A percentile compares a stretch with the other conserved stretches of the same genome.
Conservation (phyloP, 441 rosid species). For the Mallotus japonicus region DNA sequence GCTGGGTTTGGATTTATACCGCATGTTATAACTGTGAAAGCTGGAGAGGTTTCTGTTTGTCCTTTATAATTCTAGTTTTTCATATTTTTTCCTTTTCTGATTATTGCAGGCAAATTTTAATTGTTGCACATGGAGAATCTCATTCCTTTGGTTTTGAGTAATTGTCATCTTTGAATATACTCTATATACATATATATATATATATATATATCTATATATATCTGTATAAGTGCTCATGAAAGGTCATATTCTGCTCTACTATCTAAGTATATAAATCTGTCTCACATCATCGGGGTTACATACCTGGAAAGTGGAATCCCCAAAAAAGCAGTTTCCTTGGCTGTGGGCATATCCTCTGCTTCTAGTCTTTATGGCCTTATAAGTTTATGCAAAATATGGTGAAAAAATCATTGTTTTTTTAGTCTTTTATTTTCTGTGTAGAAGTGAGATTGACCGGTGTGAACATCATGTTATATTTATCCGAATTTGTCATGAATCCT, state of each 20-base stretch:
- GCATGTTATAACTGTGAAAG: slow-evolving; percentile 66
- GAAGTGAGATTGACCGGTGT: background rate
- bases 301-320: slow-evolving; percentile 2
- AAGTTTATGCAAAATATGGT: background rate
- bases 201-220: no score
- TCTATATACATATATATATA: no score
- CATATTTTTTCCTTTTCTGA: slow-evolving; percentile 3
- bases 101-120: slow-evolving; percentile 11
- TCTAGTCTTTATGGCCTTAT: background rate
- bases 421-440: background rate
- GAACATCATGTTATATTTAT: background rate
- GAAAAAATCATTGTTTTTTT: background rate
- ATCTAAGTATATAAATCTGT: background rate
- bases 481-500: background rate
- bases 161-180: background rate
- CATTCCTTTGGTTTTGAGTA: background rate
- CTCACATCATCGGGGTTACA: background rate
- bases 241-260: background rate
- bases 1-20: slow-evolving; percentile 76
- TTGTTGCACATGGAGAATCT: background rate
- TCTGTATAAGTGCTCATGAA: background rate
- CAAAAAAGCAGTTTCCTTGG: background rate
- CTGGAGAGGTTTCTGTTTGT: slow-evolving; percentile 72
- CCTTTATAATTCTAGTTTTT: slow-evolving; percentile 20
- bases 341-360: background rate